Conservation (phyloP, 176 grass and related monocot genomes). For the Phoenix roebelenii region DNA sequence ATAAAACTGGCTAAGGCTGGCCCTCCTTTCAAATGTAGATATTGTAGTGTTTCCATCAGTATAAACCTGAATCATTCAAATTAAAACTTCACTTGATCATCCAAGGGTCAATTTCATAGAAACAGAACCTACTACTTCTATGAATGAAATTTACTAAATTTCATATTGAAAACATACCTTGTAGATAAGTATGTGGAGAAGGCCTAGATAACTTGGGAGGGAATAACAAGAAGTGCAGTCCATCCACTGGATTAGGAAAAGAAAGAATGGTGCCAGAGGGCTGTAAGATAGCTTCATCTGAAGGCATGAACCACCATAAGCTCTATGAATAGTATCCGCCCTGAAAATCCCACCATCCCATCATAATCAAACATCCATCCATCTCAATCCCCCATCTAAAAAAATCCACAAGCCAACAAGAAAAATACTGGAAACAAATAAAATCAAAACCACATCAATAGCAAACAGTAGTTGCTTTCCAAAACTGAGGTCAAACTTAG, state of each 20-base stretch:
- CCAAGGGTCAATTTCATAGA: too few relatives aligned
- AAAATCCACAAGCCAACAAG: too few relatives aligned
- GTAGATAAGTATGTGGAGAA: constrained; percentile 95
- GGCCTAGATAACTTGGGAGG: constrained; percentile 80
- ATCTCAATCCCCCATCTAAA: too few relatives aligned
- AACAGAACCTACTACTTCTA: too few relatives aligned
- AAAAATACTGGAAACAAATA: too few relatives aligned
- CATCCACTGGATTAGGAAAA: constrained; percentile 97
- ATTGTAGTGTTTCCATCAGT: constrained; percentile 66
- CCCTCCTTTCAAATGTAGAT: constrained; percentile 81
- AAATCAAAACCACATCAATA: too few relatives aligned
- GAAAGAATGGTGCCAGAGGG: constrained; percentile 90
- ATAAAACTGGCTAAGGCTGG: constrained; percentile 87
- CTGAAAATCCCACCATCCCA: constrained; percentile 30
- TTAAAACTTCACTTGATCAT: background rate
- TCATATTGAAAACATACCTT: constrained; percentile 30
- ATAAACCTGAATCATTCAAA: constrained; percentile 55
- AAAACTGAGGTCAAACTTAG: background rate
- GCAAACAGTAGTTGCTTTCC: too few relatives aligned
- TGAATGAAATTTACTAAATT: too few relatives aligned
- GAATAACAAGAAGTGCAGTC: constrained; percentile 80
- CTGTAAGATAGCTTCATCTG: constrained; percentile 98
- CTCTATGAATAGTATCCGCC: constrained; percentile 84
- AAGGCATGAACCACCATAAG: constrained; percentile 82
- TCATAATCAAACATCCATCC: constrained; percentile 13